Evolutionary conservation across 148 eudicot genomes (phyloP), one percentile per base, ranked within the genome.

Genomic region (Vaccinium corymbosum): DNA sequence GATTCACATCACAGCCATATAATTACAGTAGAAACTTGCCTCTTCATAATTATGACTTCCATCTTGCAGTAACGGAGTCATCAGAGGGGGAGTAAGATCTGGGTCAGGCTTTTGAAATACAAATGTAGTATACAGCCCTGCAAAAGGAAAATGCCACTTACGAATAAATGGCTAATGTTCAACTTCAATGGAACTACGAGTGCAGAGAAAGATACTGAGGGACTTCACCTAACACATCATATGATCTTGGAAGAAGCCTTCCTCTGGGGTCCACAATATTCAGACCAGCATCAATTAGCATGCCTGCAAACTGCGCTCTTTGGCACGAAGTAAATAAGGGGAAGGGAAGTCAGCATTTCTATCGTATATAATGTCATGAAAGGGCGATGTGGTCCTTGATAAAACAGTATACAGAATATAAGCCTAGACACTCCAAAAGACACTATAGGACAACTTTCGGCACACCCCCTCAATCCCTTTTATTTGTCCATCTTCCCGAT

Each of bases 31-130:
- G 75, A 86, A 81, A 91, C 94, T 93, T 90, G 90, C 99, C 96
- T 94, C 99, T 17, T 95, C 95, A 78, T 84, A 90, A 74, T 85
- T 84, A 84, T 87, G 92, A 79, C 81, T 90, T 85, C 89, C 90
- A 83, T 92, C 95, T 27, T 89, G 92, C 85, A 92, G 85, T 55
- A 93, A 25, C 0, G 99, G 99, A 49, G 99, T 97, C 91, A 89
- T 92, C 84, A 97, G 94, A 55, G 99, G 99, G 76, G 99, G 98
- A 68, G 88, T 88, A 89, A 91, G 87, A 89, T 95, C 98, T 6
- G 98, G 99, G 85, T 97, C 99, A 70, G 97, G 98, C 92, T 97
- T 97, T 90, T 91, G 95, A 88, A 97, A 97, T 80, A 97, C 90
- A 82, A 95, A 95, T 84, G 94, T 93, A 20, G 97, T 93, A 84